phyloP scores from a whole-genome alignment of 2,329 filamentous ascomycete genomes.

The Karstenula rhodostoma region DNA sequence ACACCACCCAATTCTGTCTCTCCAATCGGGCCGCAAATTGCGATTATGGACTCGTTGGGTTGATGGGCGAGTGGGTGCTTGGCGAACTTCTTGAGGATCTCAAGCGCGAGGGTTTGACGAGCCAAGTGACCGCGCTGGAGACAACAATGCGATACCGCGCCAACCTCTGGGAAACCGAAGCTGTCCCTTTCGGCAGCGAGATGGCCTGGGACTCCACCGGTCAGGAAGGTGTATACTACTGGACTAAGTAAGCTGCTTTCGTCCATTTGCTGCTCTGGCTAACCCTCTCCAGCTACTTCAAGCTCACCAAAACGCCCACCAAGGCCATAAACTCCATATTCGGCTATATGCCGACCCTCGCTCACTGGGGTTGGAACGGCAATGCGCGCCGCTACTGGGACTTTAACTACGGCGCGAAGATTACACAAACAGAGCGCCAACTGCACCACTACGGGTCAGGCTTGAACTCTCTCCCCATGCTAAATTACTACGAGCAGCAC shows the following conservation, averaged over 20 bases:
- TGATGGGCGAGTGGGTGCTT: slow-evolving; percentile 69
- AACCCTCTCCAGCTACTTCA: slow-evolving; percentile 54
- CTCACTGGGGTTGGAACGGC: slow-evolving; percentile 70
- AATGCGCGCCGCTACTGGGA: slow-evolving; percentile 70
- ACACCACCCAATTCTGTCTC: slow-evolving; percentile 54
- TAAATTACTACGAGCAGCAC: slow-evolving; percentile 60
- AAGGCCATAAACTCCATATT: slow-evolving; percentile 66
- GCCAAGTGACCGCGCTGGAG: slow-evolving; percentile 53
- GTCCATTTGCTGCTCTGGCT: neutral
- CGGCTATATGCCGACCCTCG: slow-evolving; percentile 65
- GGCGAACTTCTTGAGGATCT: slow-evolving; percentile 63
- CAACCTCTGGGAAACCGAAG: slow-evolving; percentile 58
- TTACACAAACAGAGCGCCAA: slow-evolving; percentile 56
- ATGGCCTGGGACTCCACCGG: slow-evolving; percentile 71
- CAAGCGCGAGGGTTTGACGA: slow-evolving; percentile 55
- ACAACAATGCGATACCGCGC: slow-evolving; percentile 60
- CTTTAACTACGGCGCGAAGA: slow-evolving; percentile 58
- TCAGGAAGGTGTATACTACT: slow-evolving; percentile 69
- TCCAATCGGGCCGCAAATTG: slow-evolving; percentile 47
- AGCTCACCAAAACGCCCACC: slow-evolving; percentile 52
- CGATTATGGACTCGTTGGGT: slow-evolving; percentile 57
- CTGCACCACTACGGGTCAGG: slow-evolving; percentile 69
- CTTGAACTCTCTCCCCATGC: slow-evolving; percentile 64
- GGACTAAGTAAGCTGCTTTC: slow-evolving; percentile 51
- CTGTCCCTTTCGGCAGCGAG: slow-evolving; percentile 66